Percentiles rank a stretch among this genome's conserved stretches.
These are phyloP conservation scores for Blumeria graminis DNA, from an alignment of 2,329 filamentous ascomycete genomes.

Conservation along the genomic window DNA sequence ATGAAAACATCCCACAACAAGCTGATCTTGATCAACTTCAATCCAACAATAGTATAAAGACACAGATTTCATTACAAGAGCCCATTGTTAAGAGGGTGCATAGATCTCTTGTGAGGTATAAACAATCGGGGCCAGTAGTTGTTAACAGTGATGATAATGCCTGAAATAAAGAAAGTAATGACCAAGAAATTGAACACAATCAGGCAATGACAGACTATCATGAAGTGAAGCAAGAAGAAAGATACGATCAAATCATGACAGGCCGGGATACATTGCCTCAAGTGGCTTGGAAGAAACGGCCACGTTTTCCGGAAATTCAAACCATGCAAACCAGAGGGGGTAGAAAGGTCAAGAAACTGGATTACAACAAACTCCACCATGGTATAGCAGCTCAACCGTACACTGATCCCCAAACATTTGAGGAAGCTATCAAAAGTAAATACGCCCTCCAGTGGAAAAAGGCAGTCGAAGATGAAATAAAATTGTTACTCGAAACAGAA, in stretches of 20 bases:
- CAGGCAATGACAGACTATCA: too few species aligned
- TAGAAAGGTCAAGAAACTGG: neutral
- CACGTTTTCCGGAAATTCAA: neutral
- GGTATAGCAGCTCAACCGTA: neutral
- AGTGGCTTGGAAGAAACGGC: neutral
- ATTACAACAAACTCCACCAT: neutral
- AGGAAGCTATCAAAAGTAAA: neutral
- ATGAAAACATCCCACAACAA: too few species aligned
- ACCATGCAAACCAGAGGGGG: neutral
- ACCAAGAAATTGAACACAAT: too few species aligned
- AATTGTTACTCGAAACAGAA: neutral
- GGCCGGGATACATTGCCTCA: neutral
- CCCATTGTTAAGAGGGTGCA: too few species aligned
- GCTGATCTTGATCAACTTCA: too few species aligned
- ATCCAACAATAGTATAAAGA: too few species aligned
- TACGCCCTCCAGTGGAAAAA: neutral
- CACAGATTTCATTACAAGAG: too few species aligned
- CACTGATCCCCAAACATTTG: neutral
- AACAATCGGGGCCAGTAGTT: too few species aligned
- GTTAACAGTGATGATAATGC: too few species aligned
- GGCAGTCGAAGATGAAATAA: neutral
- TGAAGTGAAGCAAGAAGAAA: neutral
- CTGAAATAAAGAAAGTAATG: too few species aligned
- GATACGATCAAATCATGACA: slow-evolving; percentile 1
- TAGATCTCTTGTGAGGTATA: too few species aligned